Percentiles rank a stretch among this genome's conserved stretches.
These are phyloP conservation scores for Crithidia mellificae DNA, from an alignment of 208 protist species.

Conservation along the genomic window DNA sequence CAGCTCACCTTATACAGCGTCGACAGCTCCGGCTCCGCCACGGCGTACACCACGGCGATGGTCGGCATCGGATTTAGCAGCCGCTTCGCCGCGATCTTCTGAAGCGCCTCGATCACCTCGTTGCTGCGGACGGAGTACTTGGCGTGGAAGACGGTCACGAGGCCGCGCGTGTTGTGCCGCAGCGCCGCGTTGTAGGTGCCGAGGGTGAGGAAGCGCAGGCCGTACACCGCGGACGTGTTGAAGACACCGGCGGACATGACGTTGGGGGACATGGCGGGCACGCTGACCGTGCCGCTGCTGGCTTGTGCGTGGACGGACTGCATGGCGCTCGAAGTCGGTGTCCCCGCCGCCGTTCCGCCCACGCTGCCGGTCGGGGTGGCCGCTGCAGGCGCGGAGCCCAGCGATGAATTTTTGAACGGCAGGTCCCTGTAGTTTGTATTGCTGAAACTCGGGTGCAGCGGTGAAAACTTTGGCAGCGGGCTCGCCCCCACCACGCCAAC, in stretches of 20 bases:
- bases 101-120: constrained; percentile 53
- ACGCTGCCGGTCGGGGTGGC: background rate
- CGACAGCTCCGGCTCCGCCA: constrained; percentile 83
- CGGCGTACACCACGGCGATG: constrained; percentile 78
- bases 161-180: constrained; percentile 46
- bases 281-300: background rate
- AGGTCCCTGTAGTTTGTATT: background rate
- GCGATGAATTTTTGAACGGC: background rate
- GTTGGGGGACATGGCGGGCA: constrained; percentile 22
- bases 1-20: constrained; percentile 74
- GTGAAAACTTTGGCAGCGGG: constrained; percentile 1
- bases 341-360: too few relatives aligned
- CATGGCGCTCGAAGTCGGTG: background rate
- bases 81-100: constrained; percentile 55
- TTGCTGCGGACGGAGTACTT: constrained; percentile 75
- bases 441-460: constrained; percentile 4
- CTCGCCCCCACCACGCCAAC: background rate
- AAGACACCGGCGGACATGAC: constrained; percentile 26
- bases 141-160: constrained; percentile 84
- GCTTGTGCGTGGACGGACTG: background rate
- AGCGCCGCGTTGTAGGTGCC: constrained; percentile 55
- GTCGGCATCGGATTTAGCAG: constrained; percentile 65
- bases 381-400: background rate
- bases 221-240: constrained; percentile 28
- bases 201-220: constrained; percentile 52